Evolutionary conservation across 2,329 filamentous ascomycete genomes (phyloP).

Genomic region (Penicillium sp.): DNA sequence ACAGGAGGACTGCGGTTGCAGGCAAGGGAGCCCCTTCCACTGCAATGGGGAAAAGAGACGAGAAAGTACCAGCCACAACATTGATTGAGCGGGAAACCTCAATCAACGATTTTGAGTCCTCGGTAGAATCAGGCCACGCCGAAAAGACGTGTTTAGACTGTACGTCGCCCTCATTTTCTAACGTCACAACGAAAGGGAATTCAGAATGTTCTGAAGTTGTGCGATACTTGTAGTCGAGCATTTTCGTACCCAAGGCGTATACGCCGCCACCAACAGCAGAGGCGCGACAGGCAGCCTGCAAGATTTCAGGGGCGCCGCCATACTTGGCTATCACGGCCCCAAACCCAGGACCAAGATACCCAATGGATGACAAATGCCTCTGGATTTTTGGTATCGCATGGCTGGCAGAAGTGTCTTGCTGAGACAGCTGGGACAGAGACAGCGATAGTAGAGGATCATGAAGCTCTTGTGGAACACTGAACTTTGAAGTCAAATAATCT

Average conservation of each 20-base stretch:
- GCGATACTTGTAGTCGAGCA: constrained; percentile 44
- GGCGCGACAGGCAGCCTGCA: constrained; percentile 88
- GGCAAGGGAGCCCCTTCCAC: constrained; percentile 76
- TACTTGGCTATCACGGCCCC: constrained; percentile 90
- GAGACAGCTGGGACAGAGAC: constrained; percentile 67
- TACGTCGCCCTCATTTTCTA: constrained; percentile 42
- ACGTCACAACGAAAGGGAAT: constrained; percentile 28
- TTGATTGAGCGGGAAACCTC: constrained; percentile 64
- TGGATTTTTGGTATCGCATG: constrained; percentile 73
- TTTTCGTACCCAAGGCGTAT: constrained; percentile 78
- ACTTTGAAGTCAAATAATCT: constrained; percentile 52
- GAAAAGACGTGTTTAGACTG: constrained; percentile 41
- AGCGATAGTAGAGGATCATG: constrained; percentile 69
- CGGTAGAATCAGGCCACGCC: constrained; percentile 40
- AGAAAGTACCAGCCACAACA: constrained; percentile 68
- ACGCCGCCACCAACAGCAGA: constrained; percentile 87
- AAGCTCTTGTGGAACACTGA: constrained; percentile 68
- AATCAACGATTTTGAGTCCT: constrained; percentile 21
- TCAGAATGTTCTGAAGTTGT: constrained; percentile 13
- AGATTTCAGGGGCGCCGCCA: constrained; percentile 84
- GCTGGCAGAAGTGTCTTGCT: constrained; percentile 60
- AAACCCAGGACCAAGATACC: constrained; percentile 84
- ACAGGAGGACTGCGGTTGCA: constrained; percentile 60
- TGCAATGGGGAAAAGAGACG: constrained; percentile 67
- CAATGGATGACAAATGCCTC: constrained; percentile 82